Evolutionary conservation across 208 protist species (phyloP).

Genomic region (Leishmania mexicana): DNA sequence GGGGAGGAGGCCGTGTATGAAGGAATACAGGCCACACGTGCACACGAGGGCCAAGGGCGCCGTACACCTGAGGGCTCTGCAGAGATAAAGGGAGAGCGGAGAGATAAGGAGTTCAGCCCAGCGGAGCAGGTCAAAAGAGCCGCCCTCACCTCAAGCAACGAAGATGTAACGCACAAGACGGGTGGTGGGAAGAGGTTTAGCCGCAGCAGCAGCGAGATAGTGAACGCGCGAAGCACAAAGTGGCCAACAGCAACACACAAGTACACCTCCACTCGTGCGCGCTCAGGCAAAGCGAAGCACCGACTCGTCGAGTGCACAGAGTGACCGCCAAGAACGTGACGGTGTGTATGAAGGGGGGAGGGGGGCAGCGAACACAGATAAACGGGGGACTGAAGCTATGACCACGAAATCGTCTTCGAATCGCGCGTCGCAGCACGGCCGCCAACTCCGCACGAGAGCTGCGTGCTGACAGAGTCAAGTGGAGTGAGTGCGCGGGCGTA

Average conservation of each 20-base stretch:
- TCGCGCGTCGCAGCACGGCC: not conserved
- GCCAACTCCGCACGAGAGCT: not conserved
- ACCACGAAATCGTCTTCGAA: not conserved
- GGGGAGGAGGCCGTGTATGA: not conserved
- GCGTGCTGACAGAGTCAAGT: not conserved
- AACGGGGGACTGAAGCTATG: not conserved
- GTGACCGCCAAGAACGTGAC: not conserved
- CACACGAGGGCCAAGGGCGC: not conserved
- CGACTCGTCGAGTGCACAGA: not conserved
- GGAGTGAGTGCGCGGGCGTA: not conserved
- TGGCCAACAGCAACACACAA: not conserved
- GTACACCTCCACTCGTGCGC: not conserved
- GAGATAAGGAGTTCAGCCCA: not conserved
- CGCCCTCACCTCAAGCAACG: not conserved
- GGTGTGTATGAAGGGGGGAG: not conserved
- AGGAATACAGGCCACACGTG: not conserved
- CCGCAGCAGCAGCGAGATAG: not conserved
- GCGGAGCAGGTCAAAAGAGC: not conserved
- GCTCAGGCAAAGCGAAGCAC: not conserved
- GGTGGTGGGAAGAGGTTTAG: not conserved
- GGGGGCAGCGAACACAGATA: not conserved
- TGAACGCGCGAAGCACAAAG: not conserved
- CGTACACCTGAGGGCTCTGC: not conserved
- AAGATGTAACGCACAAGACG: not conserved
- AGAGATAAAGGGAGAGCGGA: not conserved